phyloP scores from a whole-genome alignment of 2,329 filamentous ascomycete species.

The Emmonsiellopsis sp. region DNA sequence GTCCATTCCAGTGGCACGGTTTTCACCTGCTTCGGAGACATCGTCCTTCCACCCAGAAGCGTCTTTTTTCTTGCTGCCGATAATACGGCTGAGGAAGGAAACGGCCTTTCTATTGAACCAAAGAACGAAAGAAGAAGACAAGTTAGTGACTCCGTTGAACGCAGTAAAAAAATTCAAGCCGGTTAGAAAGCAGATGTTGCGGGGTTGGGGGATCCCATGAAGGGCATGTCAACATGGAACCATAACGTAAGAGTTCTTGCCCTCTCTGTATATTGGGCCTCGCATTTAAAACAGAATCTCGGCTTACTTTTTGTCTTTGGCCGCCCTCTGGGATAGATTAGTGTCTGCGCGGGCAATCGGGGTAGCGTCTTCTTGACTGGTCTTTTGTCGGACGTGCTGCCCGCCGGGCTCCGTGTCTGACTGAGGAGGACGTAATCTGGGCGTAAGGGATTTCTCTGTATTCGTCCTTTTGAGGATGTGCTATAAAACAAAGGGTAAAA shows the following conservation, averaged over 20 bases:
- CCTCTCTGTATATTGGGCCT: neutral
- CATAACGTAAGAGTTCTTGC: neutral
- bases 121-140: neutral
- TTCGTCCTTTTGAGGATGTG: conserved; percentile 60
- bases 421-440: conserved; percentile 30
- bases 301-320: conserved; percentile 59
- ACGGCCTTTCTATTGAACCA: conserved; percentile 61
- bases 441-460: conserved; percentile 48
- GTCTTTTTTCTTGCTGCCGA: conserved; percentile 65
- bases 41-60: conserved; percentile 43
- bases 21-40: conserved; percentile 60
- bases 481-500: conserved; percentile 24
- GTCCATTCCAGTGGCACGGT: conserved; percentile 70
- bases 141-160: neutral
- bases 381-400: conserved; percentile 24
- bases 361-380: conserved; percentile 22
- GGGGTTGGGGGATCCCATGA: neutral
- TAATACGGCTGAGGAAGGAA: conserved; percentile 83
- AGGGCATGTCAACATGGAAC: too few relatives aligned
- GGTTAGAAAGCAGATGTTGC: neutral
- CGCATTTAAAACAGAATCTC: conserved; percentile 5
- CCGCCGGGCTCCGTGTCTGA: conserved; percentile 32
- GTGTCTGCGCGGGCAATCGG: conserved; percentile 11
- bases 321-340: conserved; percentile 18
- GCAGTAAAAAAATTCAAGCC: neutral